phyloP scores from a whole-genome alignment of 805 yeast genomes.

The Suhomyces prunicola region DNA sequence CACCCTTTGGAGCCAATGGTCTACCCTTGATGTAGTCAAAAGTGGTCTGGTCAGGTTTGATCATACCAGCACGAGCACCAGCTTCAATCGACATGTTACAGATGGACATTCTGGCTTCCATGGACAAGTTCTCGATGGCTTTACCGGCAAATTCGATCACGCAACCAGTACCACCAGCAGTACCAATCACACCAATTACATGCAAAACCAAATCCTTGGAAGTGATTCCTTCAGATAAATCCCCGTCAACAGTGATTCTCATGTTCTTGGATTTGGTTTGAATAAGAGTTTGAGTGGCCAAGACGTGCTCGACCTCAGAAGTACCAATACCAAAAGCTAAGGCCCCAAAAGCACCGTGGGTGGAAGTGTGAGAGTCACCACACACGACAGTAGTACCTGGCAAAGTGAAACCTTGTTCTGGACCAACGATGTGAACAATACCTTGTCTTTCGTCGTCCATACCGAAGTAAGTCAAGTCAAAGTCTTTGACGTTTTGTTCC shows the following conservation, averaged over 20 bases:
- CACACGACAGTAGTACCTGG: constrained; percentile 99
- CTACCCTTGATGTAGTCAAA: constrained; percentile 87
- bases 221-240: constrained; percentile 82
- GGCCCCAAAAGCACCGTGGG: constrained; percentile 98
- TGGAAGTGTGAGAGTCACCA: constrained; percentile 98
- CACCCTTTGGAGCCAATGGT: constrained; percentile 92
- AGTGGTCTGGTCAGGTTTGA: constrained; percentile 89
- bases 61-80: constrained; percentile 99
- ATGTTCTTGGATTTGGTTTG: constrained; percentile 95
- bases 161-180: constrained; percentile 98
- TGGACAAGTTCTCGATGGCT: constrained; percentile 83
- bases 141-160: constrained; percentile 97
- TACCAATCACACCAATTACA: constrained; percentile 94
- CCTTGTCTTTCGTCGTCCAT: constrained; percentile 96
- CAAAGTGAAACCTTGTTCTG: constrained; percentile 97
- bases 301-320: constrained; percentile 97
- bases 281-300: constrained; percentile 94
- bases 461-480: constrained; percentile 89
- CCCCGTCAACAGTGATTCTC: constrained; percentile 85
- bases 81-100: constrained; percentile 99
- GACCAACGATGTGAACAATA: constrained; percentile 97
- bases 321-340: constrained; percentile 99
- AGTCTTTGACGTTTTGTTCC: constrained; percentile 88
- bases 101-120: constrained; percentile 99
- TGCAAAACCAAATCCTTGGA: constrained; percentile 94